Percentiles rank a stretch among this genome's conserved stretches.
Evolutionary conservation across 306 rosid species (phyloP).

Genomic region (Delonix regia): DNA sequence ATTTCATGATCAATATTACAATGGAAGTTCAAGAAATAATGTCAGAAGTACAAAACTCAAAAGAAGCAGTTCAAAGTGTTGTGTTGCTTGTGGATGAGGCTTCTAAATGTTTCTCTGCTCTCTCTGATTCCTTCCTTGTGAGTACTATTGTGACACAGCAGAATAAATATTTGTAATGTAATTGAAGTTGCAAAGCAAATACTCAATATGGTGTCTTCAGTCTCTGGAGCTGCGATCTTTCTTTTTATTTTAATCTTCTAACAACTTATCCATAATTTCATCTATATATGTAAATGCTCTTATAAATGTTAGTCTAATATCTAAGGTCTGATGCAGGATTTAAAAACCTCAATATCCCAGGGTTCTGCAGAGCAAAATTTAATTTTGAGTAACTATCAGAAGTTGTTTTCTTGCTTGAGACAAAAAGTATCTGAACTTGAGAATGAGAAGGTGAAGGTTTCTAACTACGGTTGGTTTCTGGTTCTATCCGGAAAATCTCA

Average conservation of each 20-base stretch:
- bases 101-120: conserved; percentile 54
- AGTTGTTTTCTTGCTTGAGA: conserved; percentile 56
- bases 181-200: conserved; percentile 2
- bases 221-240: conserved; percentile 22
- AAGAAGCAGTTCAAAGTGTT: conserved; percentile 53
- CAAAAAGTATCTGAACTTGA: conserved; percentile 64
- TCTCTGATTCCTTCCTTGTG: conserved; percentile 60
- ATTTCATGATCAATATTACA: conserved; percentile 50
- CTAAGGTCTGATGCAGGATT: conserved; percentile 57
- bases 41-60: conserved; percentile 65
- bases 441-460: conserved; percentile 67
- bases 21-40: conserved; percentile 59
- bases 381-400: conserved; percentile 50
- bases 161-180: conserved; percentile 8
- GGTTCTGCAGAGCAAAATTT: conserved; percentile 48
- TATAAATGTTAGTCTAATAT: conserved; percentile 17
- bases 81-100: conserved; percentile 62
- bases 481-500: conserved; percentile 28
- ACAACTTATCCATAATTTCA: conserved; percentile 16
- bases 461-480: conserved; percentile 18
- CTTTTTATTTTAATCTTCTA: conserved; percentile 14
- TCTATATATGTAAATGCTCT: conserved; percentile 9
- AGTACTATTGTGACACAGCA: conserved; percentile 46
- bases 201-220: conserved; percentile 9
- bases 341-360: conserved; percentile 52